Base-by-base conservation (phyloP, 2,329 filamentous ascomycete genomes). In the Sporothrix dimorphospora region DNA sequence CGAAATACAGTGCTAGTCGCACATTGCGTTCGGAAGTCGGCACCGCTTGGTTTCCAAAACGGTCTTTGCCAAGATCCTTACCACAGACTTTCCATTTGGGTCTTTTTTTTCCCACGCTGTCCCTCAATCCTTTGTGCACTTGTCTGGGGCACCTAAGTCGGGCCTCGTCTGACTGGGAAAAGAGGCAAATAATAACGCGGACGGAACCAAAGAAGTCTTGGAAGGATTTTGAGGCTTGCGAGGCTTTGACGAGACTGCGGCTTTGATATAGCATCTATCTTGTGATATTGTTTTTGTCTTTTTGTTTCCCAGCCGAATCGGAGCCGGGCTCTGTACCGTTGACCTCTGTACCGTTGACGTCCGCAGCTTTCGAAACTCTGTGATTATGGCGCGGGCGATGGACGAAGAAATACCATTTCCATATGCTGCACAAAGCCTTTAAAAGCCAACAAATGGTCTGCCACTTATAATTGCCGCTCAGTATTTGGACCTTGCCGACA, bases 11-110 rank as follows among this genome's bases (percentile, higher is more conserved):
- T 69, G 70, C 49, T 68, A 51, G 38, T 61, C 61, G 70, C 63
- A 72, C 69, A 61, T 73, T 73, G 69, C 21, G n/a, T 61, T 55
- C 72, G 72, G 72, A 71, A 73, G 45, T 69, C 72, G 72, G 69
- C 72, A 73, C 72, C 49, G 34, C 34, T 40, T 40, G 42, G 21
- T 21, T 21, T 57, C 30, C 30, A 49, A 40, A 68, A 38, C 14
- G 30, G 53, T 38, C 8, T 11, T 38, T 65, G 71, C 71, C 71
- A 72, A 69, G 71, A 24, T 66, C n/a, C 34, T 67, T n/a, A n/a
- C 24, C 65, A 34, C 59, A 53, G 53, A n/a, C 45, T 11, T 53
- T 67, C 42, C 24, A 53, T n/a, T 69, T n/a, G n/a, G 61, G 16
- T 38, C n/a, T 69, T 49, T 53, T 71, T 55, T 38, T 27, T 51